Percentiles rank a stretch among this genome's conserved stretches.
Evolutionary conservation across 192 early-diverging fungal species (phyloP).

Genomic region (Backusella luteola): DNA sequence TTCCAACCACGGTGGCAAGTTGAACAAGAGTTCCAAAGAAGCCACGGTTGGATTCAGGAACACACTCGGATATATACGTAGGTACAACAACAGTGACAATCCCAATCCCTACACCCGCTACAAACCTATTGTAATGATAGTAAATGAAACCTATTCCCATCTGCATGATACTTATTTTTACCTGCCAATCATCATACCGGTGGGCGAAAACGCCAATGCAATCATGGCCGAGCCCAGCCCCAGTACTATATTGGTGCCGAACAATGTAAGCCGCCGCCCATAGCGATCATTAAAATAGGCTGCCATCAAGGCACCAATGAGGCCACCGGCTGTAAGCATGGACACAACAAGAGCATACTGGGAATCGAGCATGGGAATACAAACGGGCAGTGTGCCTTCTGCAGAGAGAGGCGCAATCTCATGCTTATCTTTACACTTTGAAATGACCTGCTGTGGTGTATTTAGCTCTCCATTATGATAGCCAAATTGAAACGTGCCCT

Average conservation of each 20-base stretch:
- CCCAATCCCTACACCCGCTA: conserved; percentile 78
- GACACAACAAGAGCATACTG: conserved; percentile 60
- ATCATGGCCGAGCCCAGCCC: conserved; percentile 60
- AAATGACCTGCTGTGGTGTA: conserved; percentile 52
- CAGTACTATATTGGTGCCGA: conserved; percentile 67
- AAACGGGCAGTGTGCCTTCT: conserved; percentile 47
- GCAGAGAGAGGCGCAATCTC: not conserved
- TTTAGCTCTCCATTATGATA: conserved; percentile 62
- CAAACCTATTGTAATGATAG: conserved; percentile 27
- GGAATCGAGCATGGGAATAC: conserved; percentile 65
- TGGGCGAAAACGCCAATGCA: conserved; percentile 50
- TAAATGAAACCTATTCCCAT: too few species aligned
- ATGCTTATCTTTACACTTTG: conserved; percentile 33
- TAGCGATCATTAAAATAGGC: conserved; percentile 58
- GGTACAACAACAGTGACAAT: conserved; percentile 75
- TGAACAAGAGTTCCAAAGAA: conserved; percentile 80
- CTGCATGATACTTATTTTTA: too few species aligned
- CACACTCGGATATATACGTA: conserved; percentile 76
- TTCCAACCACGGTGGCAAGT: conserved; percentile 78
- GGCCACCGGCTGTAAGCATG: conserved; percentile 68
- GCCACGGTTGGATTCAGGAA: conserved; percentile 68
- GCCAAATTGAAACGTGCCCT: conserved; percentile 57
- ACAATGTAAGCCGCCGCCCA: conserved; percentile 67
- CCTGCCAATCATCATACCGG: conserved; percentile 58
- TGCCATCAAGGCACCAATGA: conserved; percentile 73